Evolutionary conservation across 805 yeast species (phyloP).

Genomic region (Saccharomycopsis babjevae): DNA sequence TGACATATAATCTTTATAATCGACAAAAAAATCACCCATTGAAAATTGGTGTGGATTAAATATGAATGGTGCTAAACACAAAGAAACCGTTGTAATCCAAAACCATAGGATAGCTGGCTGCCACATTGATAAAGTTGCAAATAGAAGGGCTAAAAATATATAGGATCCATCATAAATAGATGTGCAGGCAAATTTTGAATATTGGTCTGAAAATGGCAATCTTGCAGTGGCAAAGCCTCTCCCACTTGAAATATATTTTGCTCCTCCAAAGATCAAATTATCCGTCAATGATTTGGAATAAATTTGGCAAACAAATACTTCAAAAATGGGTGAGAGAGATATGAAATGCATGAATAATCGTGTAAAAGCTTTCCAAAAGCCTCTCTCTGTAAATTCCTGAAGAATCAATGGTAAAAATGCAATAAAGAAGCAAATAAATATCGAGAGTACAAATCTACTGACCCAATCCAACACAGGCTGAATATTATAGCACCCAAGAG

Average conservation of each 20-base stretch:
- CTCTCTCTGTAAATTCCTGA: constrained; percentile 76
- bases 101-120: constrained; percentile 92
- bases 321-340: constrained; percentile 72
- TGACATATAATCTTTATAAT: constrained; percentile 86
- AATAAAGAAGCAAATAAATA: constrained; percentile 72
- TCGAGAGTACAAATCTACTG: constrained; percentile 69
- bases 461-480: constrained; percentile 72
- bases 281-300: constrained; percentile 61
- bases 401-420: constrained; percentile 70
- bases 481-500: constrained; percentile 64
- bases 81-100: constrained; percentile 86
- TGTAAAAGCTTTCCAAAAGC: constrained; percentile 63
- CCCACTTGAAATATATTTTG: constrained; percentile 78
- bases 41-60: constrained; percentile 98
- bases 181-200: constrained; percentile 70
- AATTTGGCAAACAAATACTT: constrained; percentile 73
- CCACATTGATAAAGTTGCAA: constrained; percentile 76
- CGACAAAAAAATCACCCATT: constrained; percentile 92
- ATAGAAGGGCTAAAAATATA: constrained; percentile 58
- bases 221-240: constrained; percentile 80
- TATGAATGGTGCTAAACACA: constrained; percentile 84
- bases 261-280: constrained; percentile 76
- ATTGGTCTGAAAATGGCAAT: constrained; percentile 63
- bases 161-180: constrained; percentile 81
- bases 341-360: constrained; percentile 59